These are phyloP conservation scores for Fistulina hepatica DNA, from an alignment of 1,284 basidiomycete species.

Conservation along the genomic window DNA sequence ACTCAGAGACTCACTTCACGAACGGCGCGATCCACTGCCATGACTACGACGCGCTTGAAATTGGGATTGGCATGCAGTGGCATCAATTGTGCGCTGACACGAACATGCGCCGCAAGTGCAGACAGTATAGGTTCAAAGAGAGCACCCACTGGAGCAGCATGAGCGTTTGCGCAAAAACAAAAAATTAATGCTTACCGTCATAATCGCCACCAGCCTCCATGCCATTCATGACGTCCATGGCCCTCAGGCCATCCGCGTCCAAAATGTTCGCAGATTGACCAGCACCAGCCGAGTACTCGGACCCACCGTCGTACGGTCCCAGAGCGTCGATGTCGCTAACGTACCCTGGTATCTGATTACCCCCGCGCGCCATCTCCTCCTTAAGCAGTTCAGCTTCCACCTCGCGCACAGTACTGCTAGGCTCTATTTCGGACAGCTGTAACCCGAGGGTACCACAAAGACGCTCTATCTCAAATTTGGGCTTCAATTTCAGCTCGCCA, in stretches of 20 bases:
- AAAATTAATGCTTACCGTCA: constrained; percentile 33
- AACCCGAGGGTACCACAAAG: constrained; percentile 89
- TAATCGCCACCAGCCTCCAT: constrained; percentile 64
- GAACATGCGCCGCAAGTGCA: constrained; percentile 61
- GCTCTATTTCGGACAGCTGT: constrained; percentile 80
- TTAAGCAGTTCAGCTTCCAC: constrained; percentile 29
- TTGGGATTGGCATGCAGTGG: constrained; percentile 69
- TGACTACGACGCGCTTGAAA: constrained; percentile 87
- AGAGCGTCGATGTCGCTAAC: constrained; percentile 60
- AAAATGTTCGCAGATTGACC: no score
- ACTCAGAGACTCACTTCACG: constrained; percentile 57
- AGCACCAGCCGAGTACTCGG: no score
- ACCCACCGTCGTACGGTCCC: no score
- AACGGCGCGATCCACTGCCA: constrained; percentile 91
- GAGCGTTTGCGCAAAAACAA: constrained; percentile 44
- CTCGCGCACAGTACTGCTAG: constrained; percentile 74
- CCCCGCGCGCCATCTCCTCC: constrained; percentile 45
- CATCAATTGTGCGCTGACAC: constrained; percentile 65
- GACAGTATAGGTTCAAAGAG: constrained; percentile 76
- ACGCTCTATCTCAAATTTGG: constrained; percentile 99
- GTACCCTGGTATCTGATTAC: constrained; percentile 58
- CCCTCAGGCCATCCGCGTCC: no score
- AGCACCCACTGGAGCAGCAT: constrained; percentile 53
- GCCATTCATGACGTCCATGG: no score
- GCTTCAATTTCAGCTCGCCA: constrained; percentile 92